phyloP scores from a whole-genome alignment of 169 alveolate genomes.

The Plasmodium malariae region DNA sequence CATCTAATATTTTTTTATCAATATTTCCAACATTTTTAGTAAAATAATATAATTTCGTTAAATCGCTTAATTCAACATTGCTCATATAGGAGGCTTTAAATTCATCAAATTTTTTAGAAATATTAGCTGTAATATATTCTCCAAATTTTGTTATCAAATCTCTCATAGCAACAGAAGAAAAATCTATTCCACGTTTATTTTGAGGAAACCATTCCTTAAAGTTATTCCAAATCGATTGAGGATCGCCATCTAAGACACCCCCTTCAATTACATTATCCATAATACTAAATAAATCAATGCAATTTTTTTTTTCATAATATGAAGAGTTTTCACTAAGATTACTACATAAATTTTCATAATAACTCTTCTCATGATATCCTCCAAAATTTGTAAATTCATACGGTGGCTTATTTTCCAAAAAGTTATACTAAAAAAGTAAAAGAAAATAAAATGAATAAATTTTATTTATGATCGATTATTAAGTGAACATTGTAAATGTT shows the following conservation, averaged over 20 bases:
- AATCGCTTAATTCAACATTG: background rate
- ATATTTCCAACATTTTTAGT: background rate
- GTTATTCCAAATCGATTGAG: background rate
- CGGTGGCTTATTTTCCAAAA: background rate
- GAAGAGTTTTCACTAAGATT: background rate
- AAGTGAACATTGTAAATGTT: too few species aligned
- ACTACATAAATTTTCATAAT: background rate
- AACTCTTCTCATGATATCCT: background rate
- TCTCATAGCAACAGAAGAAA: background rate
- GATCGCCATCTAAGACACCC: background rate
- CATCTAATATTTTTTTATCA: background rate
- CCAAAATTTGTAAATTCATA: background rate
- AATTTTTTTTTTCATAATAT: background rate
- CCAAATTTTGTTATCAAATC: background rate
- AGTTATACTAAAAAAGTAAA: background rate
- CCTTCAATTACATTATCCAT: conserved; percentile 1
- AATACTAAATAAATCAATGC: background rate
- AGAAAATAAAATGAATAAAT: too few species aligned
- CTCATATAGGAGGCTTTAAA: background rate
- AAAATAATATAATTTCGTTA: conserved; percentile 7
- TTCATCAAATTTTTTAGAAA: background rate
- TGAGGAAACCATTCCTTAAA: background rate
- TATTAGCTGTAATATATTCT: background rate
- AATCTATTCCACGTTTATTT: background rate
- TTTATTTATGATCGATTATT: too few species aligned